These are phyloP conservation scores for Emericellopsis cladophorae DNA, from an alignment of 2,329 filamentous ascomycete species.

Conservation along the genomic window DNA sequence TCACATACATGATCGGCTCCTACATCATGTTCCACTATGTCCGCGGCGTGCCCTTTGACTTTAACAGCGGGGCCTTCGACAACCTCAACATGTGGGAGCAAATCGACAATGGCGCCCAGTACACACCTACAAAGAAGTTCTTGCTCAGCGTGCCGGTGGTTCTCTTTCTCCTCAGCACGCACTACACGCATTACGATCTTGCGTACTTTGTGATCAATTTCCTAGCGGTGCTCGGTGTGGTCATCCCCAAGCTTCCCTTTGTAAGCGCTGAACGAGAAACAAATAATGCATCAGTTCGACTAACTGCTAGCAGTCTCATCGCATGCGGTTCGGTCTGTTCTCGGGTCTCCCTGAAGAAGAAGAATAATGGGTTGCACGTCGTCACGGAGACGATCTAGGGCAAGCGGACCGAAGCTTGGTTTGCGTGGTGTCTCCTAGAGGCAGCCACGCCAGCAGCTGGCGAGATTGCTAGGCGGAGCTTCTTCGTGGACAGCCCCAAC, in stretches of 20 bases:
- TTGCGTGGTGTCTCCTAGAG: no score
- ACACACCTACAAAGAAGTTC: constrained; percentile 98
- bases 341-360: constrained; percentile 54
- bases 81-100: constrained; percentile 99
- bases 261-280: constrained; percentile 42
- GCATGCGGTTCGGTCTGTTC: constrained; percentile 65
- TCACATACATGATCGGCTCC: constrained; percentile 96
- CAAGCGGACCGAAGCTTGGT: no score
- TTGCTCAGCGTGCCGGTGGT: constrained; percentile 87
- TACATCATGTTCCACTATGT: constrained; percentile 99
- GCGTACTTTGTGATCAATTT: constrained; percentile 98
- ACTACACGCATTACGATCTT: constrained; percentile 97
- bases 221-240: constrained; percentile 77
- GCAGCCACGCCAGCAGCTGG: no score
- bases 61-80: constrained; percentile 96
- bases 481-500: no score
- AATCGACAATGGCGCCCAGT: constrained; percentile 97
- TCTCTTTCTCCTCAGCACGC: constrained; percentile 90
- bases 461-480: no score
- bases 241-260: constrained; percentile 92
- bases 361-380: neutral
- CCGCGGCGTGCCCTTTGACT: constrained; percentile 94
- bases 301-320: constrained; percentile 29
- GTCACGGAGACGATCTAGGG: neutral
- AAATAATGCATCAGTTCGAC: neutral